phyloP scores from a whole-genome alignment of 306 rosid genomes.

The Castanea mollissima region DNA sequence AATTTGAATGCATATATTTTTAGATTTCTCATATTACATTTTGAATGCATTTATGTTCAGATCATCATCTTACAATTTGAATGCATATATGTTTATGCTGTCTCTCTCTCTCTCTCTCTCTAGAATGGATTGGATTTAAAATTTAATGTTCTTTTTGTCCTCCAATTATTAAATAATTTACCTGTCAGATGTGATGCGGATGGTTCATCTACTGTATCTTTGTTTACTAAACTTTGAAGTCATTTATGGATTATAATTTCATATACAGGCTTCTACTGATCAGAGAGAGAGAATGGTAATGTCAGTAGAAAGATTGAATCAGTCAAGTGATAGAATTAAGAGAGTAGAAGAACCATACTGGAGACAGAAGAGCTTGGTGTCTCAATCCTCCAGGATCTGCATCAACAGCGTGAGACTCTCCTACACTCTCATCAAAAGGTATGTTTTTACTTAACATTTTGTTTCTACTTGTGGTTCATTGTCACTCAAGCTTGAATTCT shows the following conservation, averaged over 20 bases:
- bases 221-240: neutral
- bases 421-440: conserved; percentile 74
- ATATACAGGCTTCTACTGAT: conserved; percentile 65
- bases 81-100: neutral
- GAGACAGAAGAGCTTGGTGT: conserved; percentile 87
- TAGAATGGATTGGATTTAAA: neutral
- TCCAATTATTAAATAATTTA: conserved; percentile 6
- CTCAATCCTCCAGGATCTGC: conserved; percentile 82
- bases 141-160: neutral
- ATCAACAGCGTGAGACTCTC: conserved; percentile 86
- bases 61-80: neutral
- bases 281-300: conserved; percentile 73
- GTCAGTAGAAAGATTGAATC: conserved; percentile 74
- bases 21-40: neutral
- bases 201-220: neutral
- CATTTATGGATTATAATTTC: conserved; percentile 16
- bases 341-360: conserved; percentile 73
- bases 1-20: neutral
- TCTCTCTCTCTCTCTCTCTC: neutral
- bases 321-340: conserved; percentile 66
- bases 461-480: neutral
- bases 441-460: conserved; percentile 17
- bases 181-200: conserved; percentile 15
- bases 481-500: conserved; percentile 3
- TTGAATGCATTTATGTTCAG: neutral